Percentiles rank a stretch among this genome's conserved stretches.
phyloP scores from a whole-genome alignment of 306 rosid genomes.

The cucumber (Cucumis sativus) region DNA sequence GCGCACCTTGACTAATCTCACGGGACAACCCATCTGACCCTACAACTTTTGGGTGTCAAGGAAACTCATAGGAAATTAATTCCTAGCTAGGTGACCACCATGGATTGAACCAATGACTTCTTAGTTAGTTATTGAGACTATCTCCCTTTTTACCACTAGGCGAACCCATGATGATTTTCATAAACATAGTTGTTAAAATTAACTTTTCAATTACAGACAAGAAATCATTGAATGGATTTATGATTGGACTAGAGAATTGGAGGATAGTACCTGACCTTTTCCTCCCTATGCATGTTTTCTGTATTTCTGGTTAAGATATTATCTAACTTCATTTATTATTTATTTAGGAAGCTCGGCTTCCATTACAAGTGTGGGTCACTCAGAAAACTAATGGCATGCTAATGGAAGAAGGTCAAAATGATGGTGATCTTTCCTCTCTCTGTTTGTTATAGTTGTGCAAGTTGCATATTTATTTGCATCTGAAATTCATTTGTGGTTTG shows the following conservation, averaged over 20 bases:
- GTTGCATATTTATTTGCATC: not conserved
- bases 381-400: conserved; percentile 67
- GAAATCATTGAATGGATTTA: not conserved
- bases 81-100: no score
- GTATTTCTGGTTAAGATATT: not conserved
- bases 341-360: conserved; percentile 80
- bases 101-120: no score
- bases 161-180: no score
- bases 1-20: no score
- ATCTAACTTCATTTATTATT: not conserved
- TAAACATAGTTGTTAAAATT: not conserved
- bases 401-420: conserved; percentile 52
- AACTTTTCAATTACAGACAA: not conserved
- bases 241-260: not conserved
- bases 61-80: no score
- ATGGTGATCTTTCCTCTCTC: conserved; percentile 25
- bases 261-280: not conserved
- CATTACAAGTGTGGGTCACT: conserved; percentile 82
- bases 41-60: no score
- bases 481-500: not conserved
- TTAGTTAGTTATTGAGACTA: no score
- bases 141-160: no score
- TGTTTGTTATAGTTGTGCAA: conserved; percentile 1
- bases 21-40: no score
- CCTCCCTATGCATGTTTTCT: not conserved